Conservation (phyloP, 2,329 filamentous ascomycete genomes). For the Penicillium decumbens region DNA sequence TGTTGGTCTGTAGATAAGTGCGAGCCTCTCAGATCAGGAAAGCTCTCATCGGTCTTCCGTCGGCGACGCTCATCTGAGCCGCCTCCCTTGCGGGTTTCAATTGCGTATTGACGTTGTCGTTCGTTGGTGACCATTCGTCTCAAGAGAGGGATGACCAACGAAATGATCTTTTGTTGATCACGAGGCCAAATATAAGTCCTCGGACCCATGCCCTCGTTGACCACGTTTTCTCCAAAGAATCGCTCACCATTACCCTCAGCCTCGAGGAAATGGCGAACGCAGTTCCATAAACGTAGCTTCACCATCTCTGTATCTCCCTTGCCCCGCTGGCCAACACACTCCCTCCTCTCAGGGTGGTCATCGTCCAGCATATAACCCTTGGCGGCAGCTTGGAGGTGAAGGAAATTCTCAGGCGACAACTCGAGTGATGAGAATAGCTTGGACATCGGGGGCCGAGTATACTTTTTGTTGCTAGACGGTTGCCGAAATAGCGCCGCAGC, state of each 20-base stretch:
- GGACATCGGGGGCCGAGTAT: slow-evolving; percentile 55
- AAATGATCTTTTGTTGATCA: slow-evolving; percentile 53
- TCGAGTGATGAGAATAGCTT: slow-evolving; percentile 55
- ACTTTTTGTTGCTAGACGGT: slow-evolving; percentile 50
- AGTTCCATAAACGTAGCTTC: slow-evolving; percentile 54
- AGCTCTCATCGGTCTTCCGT: slow-evolving; percentile 34
- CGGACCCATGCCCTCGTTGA: slow-evolving; percentile 37
- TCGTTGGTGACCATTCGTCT: slow-evolving; percentile 59
- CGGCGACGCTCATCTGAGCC: slow-evolving; percentile 36
- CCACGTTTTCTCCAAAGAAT: slow-evolving; percentile 49
- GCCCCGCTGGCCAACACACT: slow-evolving; percentile 55
- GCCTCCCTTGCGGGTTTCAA: slow-evolving; percentile 51
- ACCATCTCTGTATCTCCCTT: slow-evolving; percentile 55
- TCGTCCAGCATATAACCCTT: slow-evolving; percentile 56
- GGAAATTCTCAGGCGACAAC: slow-evolving; percentile 53
- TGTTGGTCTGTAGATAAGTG: slow-evolving; percentile 30
- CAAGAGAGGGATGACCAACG: slow-evolving; percentile 54
- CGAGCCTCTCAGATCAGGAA: slow-evolving; percentile 26
- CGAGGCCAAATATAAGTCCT: slow-evolving; percentile 51
- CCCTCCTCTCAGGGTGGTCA: slow-evolving; percentile 51
- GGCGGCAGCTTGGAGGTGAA: slow-evolving; percentile 53
- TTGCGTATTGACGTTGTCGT: slow-evolving; percentile 54
- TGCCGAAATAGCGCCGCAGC: slow-evolving; percentile 52
- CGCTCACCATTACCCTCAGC: slow-evolving; percentile 49
- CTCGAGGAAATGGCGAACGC: slow-evolving; percentile 52